Base-by-base conservation (phyloP, 2,329 filamentous ascomycete species). In the Colletotrichum zoysiae region DNA sequence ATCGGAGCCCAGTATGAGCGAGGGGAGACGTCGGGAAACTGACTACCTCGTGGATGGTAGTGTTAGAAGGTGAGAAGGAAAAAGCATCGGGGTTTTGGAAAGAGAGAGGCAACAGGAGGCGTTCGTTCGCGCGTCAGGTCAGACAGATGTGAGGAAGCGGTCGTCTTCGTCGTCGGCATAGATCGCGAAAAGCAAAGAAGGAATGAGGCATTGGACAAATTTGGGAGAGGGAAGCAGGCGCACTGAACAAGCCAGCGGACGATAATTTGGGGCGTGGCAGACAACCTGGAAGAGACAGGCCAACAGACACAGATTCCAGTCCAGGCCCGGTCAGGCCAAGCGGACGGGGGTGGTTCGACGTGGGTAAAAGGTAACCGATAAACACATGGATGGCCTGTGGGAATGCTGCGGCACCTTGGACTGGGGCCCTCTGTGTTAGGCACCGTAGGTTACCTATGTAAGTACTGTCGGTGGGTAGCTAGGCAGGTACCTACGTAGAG, bases 241-340 rank as follows among this genome's bases (percentile, higher is more conserved):
- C 50, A 46, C 44, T 16, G 42, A 40, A 59, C 42, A 67, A 61
- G 67, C 59, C 70, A 64, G 65, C 20, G 46, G 55, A 65, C 65
- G 56, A 70, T 40, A 62, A 44, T 62, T 60, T 56, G 60, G 56
- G 70, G 65, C 70, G 69, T 78, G 5, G 78, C 77, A 50, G 79
- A 77, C 1, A 53, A 30, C 56, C 56, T 42, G n/a, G 38, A 57
- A 60, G 60, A 70, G 65, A 59, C 61, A 58, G 55, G 55, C 78
- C 77, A 20, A 78, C 79, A 76, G 82, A 33, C 71, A 76, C 0
- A 78, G 67, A 0, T 77, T 77, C 71, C 76, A 76, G 18, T 63
- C 65, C 48, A 63, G 65, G 51, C 59, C 69, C n/a, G 56, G 65
- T 51, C 51, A 71, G 42, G 57, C 68, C 50, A 71, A 67, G 68